These are phyloP conservation scores for Berberis thunbergii DNA, from an alignment of 164 flowering plant species.

Conservation along the genomic window DNA sequence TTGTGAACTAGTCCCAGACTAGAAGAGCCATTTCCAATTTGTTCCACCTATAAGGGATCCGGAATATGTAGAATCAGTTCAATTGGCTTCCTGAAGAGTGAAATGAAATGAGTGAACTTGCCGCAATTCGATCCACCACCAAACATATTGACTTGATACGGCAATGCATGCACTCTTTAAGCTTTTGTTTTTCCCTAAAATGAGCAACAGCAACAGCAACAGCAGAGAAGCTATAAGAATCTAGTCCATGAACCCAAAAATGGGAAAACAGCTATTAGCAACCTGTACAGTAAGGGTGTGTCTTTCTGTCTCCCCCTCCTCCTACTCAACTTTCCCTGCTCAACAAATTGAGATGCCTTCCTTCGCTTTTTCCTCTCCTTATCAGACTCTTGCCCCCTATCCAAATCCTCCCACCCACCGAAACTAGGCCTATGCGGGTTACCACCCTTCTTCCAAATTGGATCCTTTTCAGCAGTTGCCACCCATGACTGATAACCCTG, in stretches of 20 bases:
- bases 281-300: conserved; percentile 51
- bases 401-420: conserved; percentile 94
- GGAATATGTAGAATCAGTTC: neutral
- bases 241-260: conserved; percentile 73
- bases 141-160: neutral
- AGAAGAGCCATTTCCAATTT: neutral
- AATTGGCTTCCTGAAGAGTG: neutral
- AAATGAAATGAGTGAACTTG: neutral
- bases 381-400: conserved; percentile 14
- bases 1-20: neutral
- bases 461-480: conserved; percentile 18
- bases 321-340: conserved; percentile 30
- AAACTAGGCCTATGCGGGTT: conserved; percentile 23
- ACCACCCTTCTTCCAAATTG: conserved; percentile 14
- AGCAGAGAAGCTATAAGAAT: conserved; percentile 21
- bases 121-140: neutral
- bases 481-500: conserved; percentile 44
- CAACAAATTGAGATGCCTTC: conserved; percentile 7
- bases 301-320: conserved; percentile 24
- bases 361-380: conserved; percentile 13
- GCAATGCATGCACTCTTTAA: neutral
- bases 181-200: neutral
- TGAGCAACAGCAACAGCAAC: neutral
- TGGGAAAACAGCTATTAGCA: conserved; percentile 69
- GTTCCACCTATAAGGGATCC: neutral